Evolutionary conservation across 169 alveolate species (phyloP).

Genomic region (Eimeria mitis): DNA sequence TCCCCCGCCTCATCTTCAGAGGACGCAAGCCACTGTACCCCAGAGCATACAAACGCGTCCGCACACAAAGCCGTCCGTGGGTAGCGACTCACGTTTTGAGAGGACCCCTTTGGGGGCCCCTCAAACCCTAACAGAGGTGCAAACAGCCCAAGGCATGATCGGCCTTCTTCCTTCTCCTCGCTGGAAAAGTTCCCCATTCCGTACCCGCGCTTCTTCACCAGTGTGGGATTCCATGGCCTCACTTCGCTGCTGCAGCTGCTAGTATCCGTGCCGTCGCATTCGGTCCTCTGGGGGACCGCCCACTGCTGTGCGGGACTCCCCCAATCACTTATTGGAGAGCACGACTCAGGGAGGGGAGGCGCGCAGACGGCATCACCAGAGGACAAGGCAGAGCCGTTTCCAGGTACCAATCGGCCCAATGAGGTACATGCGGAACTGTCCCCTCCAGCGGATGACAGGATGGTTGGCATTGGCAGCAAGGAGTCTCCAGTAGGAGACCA

Average conservation of each 20-base stretch:
- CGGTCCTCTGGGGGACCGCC: slow-evolving; percentile 52
- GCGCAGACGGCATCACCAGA: neutral
- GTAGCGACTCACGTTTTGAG: slow-evolving; percentile 15
- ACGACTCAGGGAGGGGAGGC: slow-evolving; percentile 17
- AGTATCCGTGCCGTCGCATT: neutral
- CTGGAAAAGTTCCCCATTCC: neutral
- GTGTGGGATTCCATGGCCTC: neutral
- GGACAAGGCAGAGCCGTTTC: neutral
- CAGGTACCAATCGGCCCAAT: neutral
- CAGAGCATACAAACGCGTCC: slow-evolving; percentile 40
- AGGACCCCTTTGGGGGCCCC: neutral
- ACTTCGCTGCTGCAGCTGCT: slow-evolving; percentile 52
- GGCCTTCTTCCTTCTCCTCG: slow-evolving; percentile 50
- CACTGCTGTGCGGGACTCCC: slow-evolving; percentile 73
- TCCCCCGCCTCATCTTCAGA: slow-evolving; percentile 71
- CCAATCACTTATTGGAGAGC: slow-evolving; percentile 42
- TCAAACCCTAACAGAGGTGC: slow-evolving; percentile 37
- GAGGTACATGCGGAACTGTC: neutral
- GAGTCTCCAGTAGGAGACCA: neutral
- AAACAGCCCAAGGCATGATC: slow-evolving; percentile 12
- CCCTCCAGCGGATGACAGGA: slow-evolving; percentile 13
- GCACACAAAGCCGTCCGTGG: slow-evolving; percentile 66
- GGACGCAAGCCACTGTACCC: slow-evolving; percentile 43
- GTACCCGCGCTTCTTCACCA: slow-evolving; percentile 24
- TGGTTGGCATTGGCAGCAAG: neutral